Conservation (phyloP, 192 early-diverging fungal genomes). For the Coemansia sp. region DNA sequence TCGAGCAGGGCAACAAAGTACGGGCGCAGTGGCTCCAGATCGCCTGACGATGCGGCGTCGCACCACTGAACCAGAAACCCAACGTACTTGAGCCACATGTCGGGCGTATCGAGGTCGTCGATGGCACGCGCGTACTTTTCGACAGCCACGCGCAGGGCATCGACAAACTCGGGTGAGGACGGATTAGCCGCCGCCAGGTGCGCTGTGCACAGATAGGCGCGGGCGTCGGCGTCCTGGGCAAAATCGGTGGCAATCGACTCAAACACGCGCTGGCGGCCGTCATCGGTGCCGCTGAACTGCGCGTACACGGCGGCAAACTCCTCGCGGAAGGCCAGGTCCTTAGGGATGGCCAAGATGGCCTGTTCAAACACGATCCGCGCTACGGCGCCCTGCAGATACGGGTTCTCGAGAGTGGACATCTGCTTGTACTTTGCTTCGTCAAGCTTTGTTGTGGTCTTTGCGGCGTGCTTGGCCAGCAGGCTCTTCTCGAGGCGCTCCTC, state of each 20-base stretch:
- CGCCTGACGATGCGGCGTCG: conserved; percentile 2
- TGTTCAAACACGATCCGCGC: conserved; percentile 73
- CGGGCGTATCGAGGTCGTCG: conserved; percentile 35
- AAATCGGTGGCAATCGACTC: conserved; percentile 31
- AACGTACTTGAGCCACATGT: conserved; percentile 63
- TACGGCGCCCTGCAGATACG: conserved; percentile 68
- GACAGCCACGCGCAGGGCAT: conserved; percentile 42
- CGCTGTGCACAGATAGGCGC: conserved; percentile 57
- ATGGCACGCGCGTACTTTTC: conserved; percentile 53
- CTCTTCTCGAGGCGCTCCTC: conserved; percentile 44
- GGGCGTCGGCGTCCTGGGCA: conserved; percentile 23
- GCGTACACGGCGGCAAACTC: conserved; percentile 64
- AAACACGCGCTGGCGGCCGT: conserved; percentile 12
- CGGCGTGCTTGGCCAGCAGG: conserved; percentile 27
- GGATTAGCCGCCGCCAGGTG: conserved; percentile 55
- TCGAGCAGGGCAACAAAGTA: conserved; percentile 51
- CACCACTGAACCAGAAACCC: conserved; percentile 58
- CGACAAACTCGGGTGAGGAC: conserved; percentile 57
- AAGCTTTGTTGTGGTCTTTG: conserved; percentile 16
- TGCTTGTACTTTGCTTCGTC: conserved; percentile 45
- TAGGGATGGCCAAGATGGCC: conserved; percentile 72
- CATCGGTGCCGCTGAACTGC: conserved; percentile 50
- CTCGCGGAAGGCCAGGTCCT: conserved; percentile 69
- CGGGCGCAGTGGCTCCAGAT: conserved; percentile 10
- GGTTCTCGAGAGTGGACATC: conserved; percentile 52